These are phyloP conservation scores for Ogataea naganishii DNA, from an alignment of 805 yeast genomes.

Conservation along the genomic window DNA sequence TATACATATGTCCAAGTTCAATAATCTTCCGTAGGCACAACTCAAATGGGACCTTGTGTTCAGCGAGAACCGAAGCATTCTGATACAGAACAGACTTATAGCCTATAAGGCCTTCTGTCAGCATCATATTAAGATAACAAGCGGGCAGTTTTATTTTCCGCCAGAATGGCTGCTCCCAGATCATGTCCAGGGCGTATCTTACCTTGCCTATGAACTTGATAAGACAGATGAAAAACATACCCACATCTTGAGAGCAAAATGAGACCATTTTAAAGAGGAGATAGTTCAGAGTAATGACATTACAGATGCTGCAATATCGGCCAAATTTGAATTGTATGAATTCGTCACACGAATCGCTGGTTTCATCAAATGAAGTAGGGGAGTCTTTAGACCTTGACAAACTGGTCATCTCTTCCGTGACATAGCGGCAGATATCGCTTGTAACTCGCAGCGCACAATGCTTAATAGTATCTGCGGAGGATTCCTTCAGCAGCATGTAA, in stretches of 20 bases:
- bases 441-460: too few relatives aligned
- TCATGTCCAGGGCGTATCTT: background rate
- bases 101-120: slow-evolving; percentile 1
- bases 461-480: too few relatives aligned
- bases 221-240: background rate
- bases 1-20: background rate
- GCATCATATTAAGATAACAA: background rate
- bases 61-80: background rate
- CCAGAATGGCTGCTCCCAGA: background rate
- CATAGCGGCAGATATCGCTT: background rate
- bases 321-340: background rate
- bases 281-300: background rate
- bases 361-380: background rate
- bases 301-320: background rate
- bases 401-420: background rate
- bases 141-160: background rate
- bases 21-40: background rate
- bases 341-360: background rate
- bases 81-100: slow-evolving; percentile 1
- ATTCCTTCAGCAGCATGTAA: too few relatives aligned
- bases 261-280: background rate
- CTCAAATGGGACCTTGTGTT: background rate
- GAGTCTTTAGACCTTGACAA: background rate
- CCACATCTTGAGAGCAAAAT: background rate
- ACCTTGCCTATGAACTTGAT: background rate